These are phyloP conservation scores for Penicillium sp. DNA, from an alignment of 2,329 filamentous ascomycete genomes.

Conservation along the genomic window DNA sequence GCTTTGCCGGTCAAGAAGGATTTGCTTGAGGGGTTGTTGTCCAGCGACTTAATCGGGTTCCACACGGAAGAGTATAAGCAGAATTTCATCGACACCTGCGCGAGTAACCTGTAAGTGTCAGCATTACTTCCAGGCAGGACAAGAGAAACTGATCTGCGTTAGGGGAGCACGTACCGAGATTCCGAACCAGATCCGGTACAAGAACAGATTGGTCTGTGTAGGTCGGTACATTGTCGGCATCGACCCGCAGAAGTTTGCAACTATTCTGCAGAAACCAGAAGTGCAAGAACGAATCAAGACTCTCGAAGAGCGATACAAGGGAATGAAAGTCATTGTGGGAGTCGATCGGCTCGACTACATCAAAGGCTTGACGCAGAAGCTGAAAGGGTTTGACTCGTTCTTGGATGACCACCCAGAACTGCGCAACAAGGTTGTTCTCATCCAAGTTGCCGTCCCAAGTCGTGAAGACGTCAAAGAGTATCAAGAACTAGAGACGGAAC, in stretches of 20 bases:
- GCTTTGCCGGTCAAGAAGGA: constrained; percentile 85
- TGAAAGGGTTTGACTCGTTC: constrained; percentile 90
- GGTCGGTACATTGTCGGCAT: constrained; percentile 95
- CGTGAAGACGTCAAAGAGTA: constrained; percentile 88
- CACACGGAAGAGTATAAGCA: constrained; percentile 96
- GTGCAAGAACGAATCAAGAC: constrained; percentile 79
- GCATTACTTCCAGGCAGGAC: neutral
- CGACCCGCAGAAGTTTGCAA: constrained; percentile 88
- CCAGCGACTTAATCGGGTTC: constrained; percentile 92
- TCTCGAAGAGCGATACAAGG: constrained; percentile 80
- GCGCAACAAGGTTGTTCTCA: constrained; percentile 88
- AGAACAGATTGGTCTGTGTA: constrained; percentile 78
- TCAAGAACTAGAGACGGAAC: constrained; percentile 84
- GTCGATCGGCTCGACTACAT: constrained; percentile 95
- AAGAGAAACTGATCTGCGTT: neutral
- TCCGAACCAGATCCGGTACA: constrained; percentile 82
- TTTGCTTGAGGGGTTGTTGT: constrained; percentile 76
- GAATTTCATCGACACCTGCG: constrained; percentile 88
- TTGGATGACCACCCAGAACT: constrained; percentile 89
- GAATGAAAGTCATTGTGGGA: constrained; percentile 87
- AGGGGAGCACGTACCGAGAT: constrained; percentile 59
- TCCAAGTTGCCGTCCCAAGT: constrained; percentile 90
- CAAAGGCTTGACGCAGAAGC: constrained; percentile 92
- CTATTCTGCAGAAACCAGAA: constrained; percentile 73
- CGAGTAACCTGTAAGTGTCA: constrained; percentile 68